Evolutionary conservation across 768 basidiomycete genomes (phyloP).

Genomic region (Psilocybe azurescens): DNA sequence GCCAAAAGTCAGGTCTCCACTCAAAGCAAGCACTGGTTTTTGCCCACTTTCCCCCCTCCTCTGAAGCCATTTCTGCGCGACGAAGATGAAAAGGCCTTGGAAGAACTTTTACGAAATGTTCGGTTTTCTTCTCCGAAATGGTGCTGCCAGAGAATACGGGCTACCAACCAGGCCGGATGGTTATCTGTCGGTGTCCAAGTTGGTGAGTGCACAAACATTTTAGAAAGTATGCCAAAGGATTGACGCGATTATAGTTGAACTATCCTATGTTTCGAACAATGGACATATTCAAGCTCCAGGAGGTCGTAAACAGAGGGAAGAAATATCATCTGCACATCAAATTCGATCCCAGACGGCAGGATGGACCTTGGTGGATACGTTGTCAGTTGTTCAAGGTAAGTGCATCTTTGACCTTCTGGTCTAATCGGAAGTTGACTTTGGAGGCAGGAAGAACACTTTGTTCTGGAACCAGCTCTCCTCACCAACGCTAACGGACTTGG

Average conservation of each 20-base stretch:
- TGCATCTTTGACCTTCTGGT: neutral
- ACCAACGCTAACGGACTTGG: constrained; percentile 7
- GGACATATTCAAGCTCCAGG: constrained; percentile 21
- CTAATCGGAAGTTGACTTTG: neutral
- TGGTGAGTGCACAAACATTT: constrained; percentile 7
- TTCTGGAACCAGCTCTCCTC: constrained; percentile 16
- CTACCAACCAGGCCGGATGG: constrained; percentile 21
- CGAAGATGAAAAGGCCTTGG: neutral
- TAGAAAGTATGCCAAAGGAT: neutral
- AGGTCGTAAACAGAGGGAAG: constrained; percentile 16
- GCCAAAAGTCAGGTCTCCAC: no score
- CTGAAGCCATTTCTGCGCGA: neutral
- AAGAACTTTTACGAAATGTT: constrained; percentile 15
- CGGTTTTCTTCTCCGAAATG: constrained; percentile 15
- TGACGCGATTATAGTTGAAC: constrained; percentile 16
- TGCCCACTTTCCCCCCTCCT: neutral
- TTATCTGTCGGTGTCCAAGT: constrained; percentile 17
- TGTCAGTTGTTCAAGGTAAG: constrained; percentile 24
- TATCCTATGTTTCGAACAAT: constrained; percentile 24
- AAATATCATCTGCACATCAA: constrained; percentile 20
- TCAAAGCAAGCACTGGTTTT: neutral
- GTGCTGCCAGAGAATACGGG: constrained; percentile 18
- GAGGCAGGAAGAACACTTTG: constrained; percentile 20
- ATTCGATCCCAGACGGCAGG: constrained; percentile 19
- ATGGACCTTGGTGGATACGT: constrained; percentile 26